A percentile compares a stretch with the other conserved stretches of the same genome.
Evolutionary conservation across 306 rosid species (phyloP).

Genomic region (Quercus rubra): DNA sequence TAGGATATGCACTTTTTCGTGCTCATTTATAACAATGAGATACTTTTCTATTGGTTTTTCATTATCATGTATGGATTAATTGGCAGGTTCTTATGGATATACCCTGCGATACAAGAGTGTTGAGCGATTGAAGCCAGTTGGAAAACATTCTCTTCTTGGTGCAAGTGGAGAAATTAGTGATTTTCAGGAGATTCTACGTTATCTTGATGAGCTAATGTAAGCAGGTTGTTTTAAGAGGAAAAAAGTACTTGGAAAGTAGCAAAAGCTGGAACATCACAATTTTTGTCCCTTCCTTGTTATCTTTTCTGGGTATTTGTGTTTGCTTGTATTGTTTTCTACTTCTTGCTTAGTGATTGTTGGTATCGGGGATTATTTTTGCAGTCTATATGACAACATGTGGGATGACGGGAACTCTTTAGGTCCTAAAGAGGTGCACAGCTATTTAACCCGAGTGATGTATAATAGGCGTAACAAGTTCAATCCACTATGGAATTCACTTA

Average conservation of each 20-base stretch:
- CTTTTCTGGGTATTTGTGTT: background rate
- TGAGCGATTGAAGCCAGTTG: constrained; percentile 78
- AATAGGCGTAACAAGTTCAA: constrained; percentile 63
- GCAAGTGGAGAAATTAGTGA: constrained; percentile 98
- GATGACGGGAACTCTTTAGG: constrained; percentile 40
- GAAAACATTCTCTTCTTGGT: constrained; percentile 89
- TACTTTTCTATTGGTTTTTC: background rate
- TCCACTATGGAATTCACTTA: constrained; percentile 61
- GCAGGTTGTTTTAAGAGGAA: constrained; percentile 9
- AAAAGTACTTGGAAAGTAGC: background rate
- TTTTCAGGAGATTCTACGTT: constrained; percentile 73
- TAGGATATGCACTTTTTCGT: background rate
- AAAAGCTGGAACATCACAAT: background rate
- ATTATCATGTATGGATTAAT: background rate
- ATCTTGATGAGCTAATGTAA: constrained; percentile 89
- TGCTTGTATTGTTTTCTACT: background rate
- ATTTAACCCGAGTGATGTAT: constrained; percentile 60
- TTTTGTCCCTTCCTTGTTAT: background rate
- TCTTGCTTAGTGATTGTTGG: background rate
- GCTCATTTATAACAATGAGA: background rate
- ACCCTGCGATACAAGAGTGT: constrained; percentile 90
- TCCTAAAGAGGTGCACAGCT: constrained; percentile 49
- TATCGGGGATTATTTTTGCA: constrained; percentile 27
- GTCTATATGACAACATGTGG: constrained; percentile 87
- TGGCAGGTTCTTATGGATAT: constrained; percentile 86